Percentiles rank a stretch among this genome's conserved stretches.
Evolutionary conservation across 257 asterid genomes (phyloP).

Genomic region (Forsythia viridissima): DNA sequence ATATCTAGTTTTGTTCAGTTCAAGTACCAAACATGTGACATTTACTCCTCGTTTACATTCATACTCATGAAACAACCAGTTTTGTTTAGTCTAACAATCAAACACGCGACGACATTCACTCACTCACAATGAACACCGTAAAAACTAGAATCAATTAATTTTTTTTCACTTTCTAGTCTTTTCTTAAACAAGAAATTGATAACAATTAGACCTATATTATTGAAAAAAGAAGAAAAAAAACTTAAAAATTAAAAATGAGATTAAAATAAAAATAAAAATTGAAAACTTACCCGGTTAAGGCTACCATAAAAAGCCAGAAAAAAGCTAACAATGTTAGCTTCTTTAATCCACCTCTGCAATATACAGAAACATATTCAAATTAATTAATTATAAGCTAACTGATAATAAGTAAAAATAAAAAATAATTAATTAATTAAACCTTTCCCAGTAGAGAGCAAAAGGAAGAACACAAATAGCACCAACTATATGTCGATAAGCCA

Average conservation of each 20-base stretch:
- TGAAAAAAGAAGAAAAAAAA: no score
- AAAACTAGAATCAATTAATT: no score
- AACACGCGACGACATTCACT: no score
- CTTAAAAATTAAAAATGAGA: no score
- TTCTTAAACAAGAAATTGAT: no score
- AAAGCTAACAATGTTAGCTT: constrained; percentile 35
- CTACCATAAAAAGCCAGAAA: constrained; percentile 52
- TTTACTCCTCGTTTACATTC: no score
- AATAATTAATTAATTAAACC: constrained; percentile 26
- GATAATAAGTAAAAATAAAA: neutral
- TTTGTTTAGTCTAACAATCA: no score
- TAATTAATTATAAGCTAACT: neutral
- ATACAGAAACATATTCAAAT: neutral
- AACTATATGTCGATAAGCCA: constrained; percentile 53
- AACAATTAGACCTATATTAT: no score
- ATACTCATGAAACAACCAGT: no score
- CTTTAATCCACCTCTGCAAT: constrained; percentile 40
- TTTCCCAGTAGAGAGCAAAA: constrained; percentile 51
- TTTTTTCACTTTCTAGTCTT: neutral
- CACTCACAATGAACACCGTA: neutral
- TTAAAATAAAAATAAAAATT: neutral
- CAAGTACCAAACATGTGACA: neutral
- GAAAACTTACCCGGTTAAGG: constrained; percentile 58
- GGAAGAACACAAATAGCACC: constrained; percentile 52
- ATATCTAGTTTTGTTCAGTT: neutral